These are phyloP conservation scores for Penicillium cataractarum DNA, from an alignment of 495 filamentous ascomycete genomes.

Conservation along the genomic window DNA sequence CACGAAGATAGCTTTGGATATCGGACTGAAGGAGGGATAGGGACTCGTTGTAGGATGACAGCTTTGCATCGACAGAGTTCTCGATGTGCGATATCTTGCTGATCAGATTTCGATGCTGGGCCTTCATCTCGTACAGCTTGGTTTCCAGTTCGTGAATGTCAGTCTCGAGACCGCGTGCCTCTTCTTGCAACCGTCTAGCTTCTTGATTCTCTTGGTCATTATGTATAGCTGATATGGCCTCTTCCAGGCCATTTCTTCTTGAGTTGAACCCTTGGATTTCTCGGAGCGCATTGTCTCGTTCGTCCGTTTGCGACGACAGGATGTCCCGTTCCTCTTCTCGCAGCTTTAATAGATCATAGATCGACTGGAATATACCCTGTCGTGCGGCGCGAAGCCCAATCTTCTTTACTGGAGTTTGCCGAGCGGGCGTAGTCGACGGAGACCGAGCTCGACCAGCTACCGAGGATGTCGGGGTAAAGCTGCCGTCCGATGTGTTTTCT, in stretches of 20 bases:
- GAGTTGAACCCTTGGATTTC: conserved; percentile 64
- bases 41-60: conserved; percentile 62
- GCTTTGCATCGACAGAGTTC: conserved; percentile 63
- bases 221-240: conserved; percentile 48
- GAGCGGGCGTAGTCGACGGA: conserved; percentile 58
- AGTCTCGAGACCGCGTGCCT: conserved; percentile 55
- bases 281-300: conserved; percentile 60
- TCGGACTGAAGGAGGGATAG: conserved; percentile 59
- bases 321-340: conserved; percentile 71
- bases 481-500: conserved; percentile 51
- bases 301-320: conserved; percentile 57
- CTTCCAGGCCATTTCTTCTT: conserved; percentile 50
- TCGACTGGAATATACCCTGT: conserved; percentile 68
- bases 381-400: conserved; percentile 69
- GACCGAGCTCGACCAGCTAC: conserved; percentile 27
- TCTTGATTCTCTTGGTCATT: conserved; percentile 41
- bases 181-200: conserved; percentile 48
- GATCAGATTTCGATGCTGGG: conserved; percentile 61
- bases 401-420: conserved; percentile 60
- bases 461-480: conserved; percentile 46
- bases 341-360: conserved; percentile 70
- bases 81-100: conserved; percentile 63
- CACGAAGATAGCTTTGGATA: conserved; percentile 44
- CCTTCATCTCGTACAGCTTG: conserved; percentile 68
- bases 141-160: conserved; percentile 69